Evolutionary conservation across 2,329 filamentous ascomycete species (phyloP), one percentile per base, ranked within the genome.

Genomic region (Sporothrix pallida): DNA sequence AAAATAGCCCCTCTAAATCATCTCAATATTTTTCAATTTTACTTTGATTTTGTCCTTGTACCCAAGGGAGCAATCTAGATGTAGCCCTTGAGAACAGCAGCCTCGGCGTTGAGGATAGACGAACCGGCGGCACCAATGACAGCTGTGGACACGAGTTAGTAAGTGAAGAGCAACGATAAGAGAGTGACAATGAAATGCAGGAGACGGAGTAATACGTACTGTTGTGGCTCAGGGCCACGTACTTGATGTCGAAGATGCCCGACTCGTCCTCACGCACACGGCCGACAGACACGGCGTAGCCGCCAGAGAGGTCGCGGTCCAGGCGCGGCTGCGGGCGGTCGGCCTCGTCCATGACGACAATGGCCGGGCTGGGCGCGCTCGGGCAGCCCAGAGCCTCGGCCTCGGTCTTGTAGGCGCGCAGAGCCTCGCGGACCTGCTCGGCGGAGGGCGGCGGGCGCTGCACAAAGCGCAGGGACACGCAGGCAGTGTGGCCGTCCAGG

Each of bases 101-200:
- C 94, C 82, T 98, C 95, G 42, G 95, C 94, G 79, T 98, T 98
- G 78, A 98, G 83, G 83, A 98, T 97, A 46, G 93, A 97, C 1
- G 94, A 97, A 12, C 96, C 96, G n/a, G 95, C 95, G 46, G 96
- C 96, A 77, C 95, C 95, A 81, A 99, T 95, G 73, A 99, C 92
- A 75, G 95, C 91, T 90, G 70, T 17, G n/a, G 12, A 31, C 15
- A 44, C 0, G 44, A 12, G 73, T 79, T 71, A 81, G 79, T 70
- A 71, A 73, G 63, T 74, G 72, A 46, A 52, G 6, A 52, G 20
- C 8, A 17, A 46, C 15, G 31, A 56, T 1, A 44, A 20, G 23
- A 46, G 48, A 37, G 31, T 37, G 17, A 48, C 1, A 20, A 31
- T 7, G 17, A 3, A 17, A 20, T 13, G 44, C 2, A n/a, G 9